Conservation (phyloP, 371 early-diverging fungal genomes). For the Mortierella sp. region DNA sequence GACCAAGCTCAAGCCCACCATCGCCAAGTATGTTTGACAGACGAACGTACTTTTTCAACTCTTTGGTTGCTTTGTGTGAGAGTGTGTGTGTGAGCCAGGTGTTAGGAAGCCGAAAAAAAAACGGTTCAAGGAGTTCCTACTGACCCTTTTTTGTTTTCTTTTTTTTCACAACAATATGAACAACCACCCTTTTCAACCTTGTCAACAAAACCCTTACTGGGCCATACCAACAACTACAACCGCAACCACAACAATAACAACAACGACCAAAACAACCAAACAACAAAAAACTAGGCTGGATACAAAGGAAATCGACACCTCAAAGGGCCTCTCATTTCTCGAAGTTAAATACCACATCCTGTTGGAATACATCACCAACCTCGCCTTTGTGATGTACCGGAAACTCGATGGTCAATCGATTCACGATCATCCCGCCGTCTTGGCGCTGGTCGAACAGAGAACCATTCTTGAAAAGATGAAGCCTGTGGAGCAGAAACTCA, state of each 20-base stretch:
- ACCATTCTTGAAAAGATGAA: slow-evolving; percentile 93
- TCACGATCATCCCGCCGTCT: slow-evolving; percentile 75
- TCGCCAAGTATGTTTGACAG: slow-evolving; percentile 61
- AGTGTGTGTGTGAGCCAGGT: neutral
- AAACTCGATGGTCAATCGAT: slow-evolving; percentile 84
- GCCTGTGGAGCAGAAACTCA: slow-evolving; percentile 93
- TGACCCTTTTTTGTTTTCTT: neutral
- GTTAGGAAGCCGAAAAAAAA: no score
- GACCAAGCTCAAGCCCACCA: slow-evolving; percentile 66
- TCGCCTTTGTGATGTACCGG: slow-evolving; percentile 80
- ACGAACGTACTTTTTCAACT: no score
- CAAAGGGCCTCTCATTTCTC: slow-evolving; percentile 87
- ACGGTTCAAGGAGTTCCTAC: neutral
- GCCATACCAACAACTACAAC: neutral
- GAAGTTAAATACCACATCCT: slow-evolving; percentile 90
- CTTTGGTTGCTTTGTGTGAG: neutral
- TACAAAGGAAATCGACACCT: slow-evolving; percentile 75
- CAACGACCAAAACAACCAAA: neutral
- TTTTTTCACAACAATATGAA: slow-evolving; percentile 1
- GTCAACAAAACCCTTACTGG: neutral
- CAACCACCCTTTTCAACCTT: neutral
- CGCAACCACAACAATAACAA: neutral
- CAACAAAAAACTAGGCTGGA: slow-evolving; percentile 58
- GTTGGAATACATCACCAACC: slow-evolving; percentile 88
- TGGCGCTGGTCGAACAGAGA: slow-evolving; percentile 83